These are phyloP conservation scores for Capsicum rhomboideum DNA, from an alignment of 257 asterid genomes.

Conservation along the genomic window DNA sequence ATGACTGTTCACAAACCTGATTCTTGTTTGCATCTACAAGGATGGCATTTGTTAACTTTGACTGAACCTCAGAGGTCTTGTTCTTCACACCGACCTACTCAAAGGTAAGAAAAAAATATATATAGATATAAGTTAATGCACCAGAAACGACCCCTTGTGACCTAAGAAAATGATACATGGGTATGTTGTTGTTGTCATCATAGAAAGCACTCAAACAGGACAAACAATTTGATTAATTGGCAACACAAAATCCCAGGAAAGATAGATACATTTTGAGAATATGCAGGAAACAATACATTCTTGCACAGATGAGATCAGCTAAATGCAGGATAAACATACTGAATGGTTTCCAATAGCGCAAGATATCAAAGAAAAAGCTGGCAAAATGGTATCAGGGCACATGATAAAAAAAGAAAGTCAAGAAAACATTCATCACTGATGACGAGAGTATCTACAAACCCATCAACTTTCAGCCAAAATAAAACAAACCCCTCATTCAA, in stretches of 20 bases:
- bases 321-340: neutral
- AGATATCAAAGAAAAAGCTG: neutral
- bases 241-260: neutral
- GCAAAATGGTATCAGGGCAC: neutral
- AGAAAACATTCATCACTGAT: neutral
- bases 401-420: neutral
- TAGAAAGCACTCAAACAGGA: neutral
- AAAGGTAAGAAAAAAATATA: slow-evolving; percentile 7
- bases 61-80: slow-evolving; percentile 75
- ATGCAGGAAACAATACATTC: neutral
- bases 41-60: slow-evolving; percentile 67
- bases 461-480: neutral
- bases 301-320: neutral
- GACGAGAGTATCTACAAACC: neutral
- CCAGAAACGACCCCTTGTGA: neutral
- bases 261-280: neutral
- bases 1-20: slow-evolving; percentile 46
- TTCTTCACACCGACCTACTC: slow-evolving; percentile 93
- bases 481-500: neutral
- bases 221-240: neutral
- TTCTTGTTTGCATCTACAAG: slow-evolving; percentile 83
- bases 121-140: neutral
- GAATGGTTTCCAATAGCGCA: neutral
- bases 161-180: neutral
- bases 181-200: neutral